Evolutionary conservation across 345 rosid species (phyloP).

Genomic region (Boechera stricta): DNA sequence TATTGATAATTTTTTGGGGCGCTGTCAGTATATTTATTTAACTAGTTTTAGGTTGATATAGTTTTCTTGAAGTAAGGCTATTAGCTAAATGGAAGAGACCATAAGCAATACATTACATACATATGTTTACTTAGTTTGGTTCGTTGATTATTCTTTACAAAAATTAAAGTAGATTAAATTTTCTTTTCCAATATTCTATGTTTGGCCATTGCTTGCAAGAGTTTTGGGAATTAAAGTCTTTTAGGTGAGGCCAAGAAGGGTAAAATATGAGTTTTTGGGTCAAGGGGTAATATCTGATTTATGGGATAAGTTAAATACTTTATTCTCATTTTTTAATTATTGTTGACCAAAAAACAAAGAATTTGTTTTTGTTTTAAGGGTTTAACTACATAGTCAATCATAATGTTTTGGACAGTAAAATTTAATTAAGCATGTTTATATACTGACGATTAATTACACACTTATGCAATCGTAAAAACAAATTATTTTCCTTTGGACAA

Average conservation of each 20-base stretch:
- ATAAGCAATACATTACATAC: not conserved
- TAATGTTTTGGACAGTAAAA: not conserved
- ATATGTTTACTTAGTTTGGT: not conserved
- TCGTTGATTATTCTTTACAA: not conserved
- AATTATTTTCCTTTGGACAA: not conserved
- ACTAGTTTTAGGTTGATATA: no score
- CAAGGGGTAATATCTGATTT: not conserved
- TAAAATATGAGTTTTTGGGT: not conserved
- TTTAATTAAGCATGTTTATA: not conserved
- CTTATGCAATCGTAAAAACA: not conserved
- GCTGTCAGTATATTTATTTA: no score
- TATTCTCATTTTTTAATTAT: not conserved
- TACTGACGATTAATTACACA: not conserved
- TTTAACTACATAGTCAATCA: not conserved
- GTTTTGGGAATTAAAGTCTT: conserved; percentile 29
- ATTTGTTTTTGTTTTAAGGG: not conserved
- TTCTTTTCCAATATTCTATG: conserved; percentile 29
- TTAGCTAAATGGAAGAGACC: not conserved
- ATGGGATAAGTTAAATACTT: not conserved
- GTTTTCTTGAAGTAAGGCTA: no score
- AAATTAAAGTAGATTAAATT: conserved; percentile 10
- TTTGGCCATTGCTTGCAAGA: conserved; percentile 29
- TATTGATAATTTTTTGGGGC: no score
- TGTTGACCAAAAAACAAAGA: not conserved
- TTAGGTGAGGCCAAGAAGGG: conserved; percentile 25